Base-by-base conservation (phyloP, 148 eudicot species). In the Polygonum maritimum region DNA sequence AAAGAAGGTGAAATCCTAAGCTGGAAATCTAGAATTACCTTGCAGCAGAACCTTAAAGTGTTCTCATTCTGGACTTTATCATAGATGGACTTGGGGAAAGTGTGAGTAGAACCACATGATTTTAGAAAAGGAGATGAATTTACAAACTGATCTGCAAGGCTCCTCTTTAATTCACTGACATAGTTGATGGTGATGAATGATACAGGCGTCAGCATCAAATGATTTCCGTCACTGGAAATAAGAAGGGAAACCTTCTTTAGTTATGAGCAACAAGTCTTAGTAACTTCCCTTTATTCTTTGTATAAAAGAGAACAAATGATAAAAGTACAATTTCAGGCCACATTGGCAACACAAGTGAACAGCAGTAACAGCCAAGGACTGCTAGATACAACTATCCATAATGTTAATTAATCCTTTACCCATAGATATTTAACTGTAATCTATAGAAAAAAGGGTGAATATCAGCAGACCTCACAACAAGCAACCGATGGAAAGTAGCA, bases 401-500 rank as follows among this genome's bases (percentile, higher is more conserved):
- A 0, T 15, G 44, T 10, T 57, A 57, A 21, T 51, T n/a, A 51
- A 26, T 31, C 71, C 19, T 38, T 38, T 67, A 3, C 44, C 71
- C 15, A 67, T 38, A 38, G 71, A 38, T 16, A 12, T 65, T 33
- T 8, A 67, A 36, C 44, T 36, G 36, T 22, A 35, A 65, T 15
- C 71, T 67, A 60, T 15, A 4, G 19, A 21, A 21, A 60, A 60
- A 60, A 36, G 36, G 19, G 21, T 67, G 36, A 36, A 36, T 14
- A 67, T 67, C 39, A 55, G 22, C 85, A 73, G 78, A 95, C 99
- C 92, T 75, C 54, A 76, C 78, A 74, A 79, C 84, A 78, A 92
- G 97, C 77, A 92, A 54, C 72, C 97, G 84, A 84, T 88, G 88
- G 80, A 92, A 92, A 48, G 84, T 83, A 78, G 86, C 96, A 77